These are phyloP conservation scores for Penicilliopsis zonata DNA, from an alignment of 495 filamentous ascomycete species.

Conservation along the genomic window DNA sequence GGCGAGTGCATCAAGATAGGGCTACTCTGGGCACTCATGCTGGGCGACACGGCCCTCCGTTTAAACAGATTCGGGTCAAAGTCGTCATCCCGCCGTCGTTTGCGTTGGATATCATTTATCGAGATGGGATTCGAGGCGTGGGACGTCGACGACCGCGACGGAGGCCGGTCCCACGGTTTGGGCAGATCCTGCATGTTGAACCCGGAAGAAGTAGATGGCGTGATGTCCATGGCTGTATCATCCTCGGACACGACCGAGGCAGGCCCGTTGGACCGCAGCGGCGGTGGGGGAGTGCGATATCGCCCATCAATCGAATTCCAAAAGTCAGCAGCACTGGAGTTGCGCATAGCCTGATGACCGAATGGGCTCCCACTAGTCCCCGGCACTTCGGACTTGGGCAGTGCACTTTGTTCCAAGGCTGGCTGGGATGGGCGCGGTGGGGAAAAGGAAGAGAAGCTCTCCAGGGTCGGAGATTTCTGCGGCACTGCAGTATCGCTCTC, in stretches of 20 bases:
- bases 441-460: constrained; percentile 26
- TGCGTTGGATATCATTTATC: constrained; percentile 60
- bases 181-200: constrained; percentile 15
- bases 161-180: constrained; percentile 19
- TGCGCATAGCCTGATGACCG: constrained; percentile 56
- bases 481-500: constrained; percentile 48
- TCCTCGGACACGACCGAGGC: constrained; percentile 57
- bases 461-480: constrained; percentile 23
- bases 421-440: constrained; percentile 34
- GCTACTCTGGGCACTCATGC: constrained; percentile 81
- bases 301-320: constrained; percentile 66
- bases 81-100: constrained; percentile 81
- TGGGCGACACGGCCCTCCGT: constrained; percentile 82
- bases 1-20: constrained; percentile 76
- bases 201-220: constrained; percentile 39
- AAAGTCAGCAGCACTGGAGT: constrained; percentile 60
- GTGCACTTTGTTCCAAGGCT: constrained; percentile 45
- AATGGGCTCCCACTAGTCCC: constrained; percentile 52
- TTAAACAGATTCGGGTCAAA: constrained; percentile 87
- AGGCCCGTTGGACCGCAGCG: constrained; percentile 30
- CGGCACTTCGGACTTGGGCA: constrained; percentile 37
- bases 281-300: constrained; percentile 50
- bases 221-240: constrained; percentile 67
- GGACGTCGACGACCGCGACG: constrained; percentile 39
- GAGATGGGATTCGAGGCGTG: constrained; percentile 28